Evolutionary conservation across 805 yeast genomes (phyloP).

Genomic region (Metschnikowia rubicola): DNA sequence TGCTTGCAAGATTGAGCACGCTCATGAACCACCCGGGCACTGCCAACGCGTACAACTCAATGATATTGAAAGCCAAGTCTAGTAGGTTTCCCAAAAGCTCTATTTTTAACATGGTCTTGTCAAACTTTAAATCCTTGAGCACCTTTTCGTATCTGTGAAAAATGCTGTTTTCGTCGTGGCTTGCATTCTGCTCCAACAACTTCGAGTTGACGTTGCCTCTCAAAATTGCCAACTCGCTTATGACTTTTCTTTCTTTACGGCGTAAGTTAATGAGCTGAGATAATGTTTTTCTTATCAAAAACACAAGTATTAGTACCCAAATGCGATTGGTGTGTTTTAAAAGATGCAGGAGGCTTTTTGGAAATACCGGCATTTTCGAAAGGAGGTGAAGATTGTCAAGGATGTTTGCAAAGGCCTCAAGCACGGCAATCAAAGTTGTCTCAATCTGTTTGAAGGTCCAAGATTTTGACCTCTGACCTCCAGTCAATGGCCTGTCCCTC

Average conservation of each 20-base stretch:
- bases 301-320: constrained; percentile 41
- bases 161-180: constrained; percentile 22
- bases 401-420: constrained; percentile 37
- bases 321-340: constrained; percentile 42
- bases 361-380: constrained; percentile 43
- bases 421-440: constrained; percentile 23
- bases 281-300: constrained; percentile 39
- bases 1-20: constrained; percentile 37
- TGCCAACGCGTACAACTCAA: constrained; percentile 33
- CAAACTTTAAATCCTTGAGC: constrained; percentile 40
- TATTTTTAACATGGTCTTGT: constrained; percentile 38
- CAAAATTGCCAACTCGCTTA: constrained; percentile 33
- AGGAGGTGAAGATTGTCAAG: constrained; percentile 42
- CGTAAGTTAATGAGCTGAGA: constrained; percentile 40
- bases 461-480: constrained; percentile 1
- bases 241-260: constrained; percentile 37
- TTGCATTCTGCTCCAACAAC: constrained; percentile 19
- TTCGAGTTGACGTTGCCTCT: constrained; percentile 21
- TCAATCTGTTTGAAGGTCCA: constrained; percentile 34
- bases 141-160: constrained; percentile 36
- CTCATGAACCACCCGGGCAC: constrained; percentile 44
- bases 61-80: constrained; percentile 38
- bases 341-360: constrained; percentile 27
- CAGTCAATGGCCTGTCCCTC: not conserved
- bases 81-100: constrained; percentile 42